phyloP scores from a whole-genome alignment of 768 basidiomycete genomes.

The Pulveroboletus sp. region DNA sequence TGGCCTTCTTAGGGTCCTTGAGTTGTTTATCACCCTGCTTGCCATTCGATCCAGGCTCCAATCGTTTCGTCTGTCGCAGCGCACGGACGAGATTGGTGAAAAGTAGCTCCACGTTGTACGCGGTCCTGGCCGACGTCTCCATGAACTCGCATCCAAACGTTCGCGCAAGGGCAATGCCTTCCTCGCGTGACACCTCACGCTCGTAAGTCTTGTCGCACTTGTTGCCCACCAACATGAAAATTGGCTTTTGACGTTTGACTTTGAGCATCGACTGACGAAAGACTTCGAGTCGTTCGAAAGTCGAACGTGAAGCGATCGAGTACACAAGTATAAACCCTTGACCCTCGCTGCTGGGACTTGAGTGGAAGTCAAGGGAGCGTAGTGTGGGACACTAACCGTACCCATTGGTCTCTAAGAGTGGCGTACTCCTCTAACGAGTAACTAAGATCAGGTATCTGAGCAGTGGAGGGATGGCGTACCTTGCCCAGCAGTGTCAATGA shows the following conservation, averaged over 20 bases:
- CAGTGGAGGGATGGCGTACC: slow-evolving; percentile 45
- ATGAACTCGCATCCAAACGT: slow-evolving; percentile 89
- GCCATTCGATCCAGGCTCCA: slow-evolving; percentile 43
- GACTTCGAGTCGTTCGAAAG: slow-evolving; percentile 85
- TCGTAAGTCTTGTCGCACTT: slow-evolving; percentile 91
- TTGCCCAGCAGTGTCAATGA: slow-evolving; percentile 97
- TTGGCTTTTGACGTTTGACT: slow-evolving; percentile 79
- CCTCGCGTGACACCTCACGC: slow-evolving; percentile 87
- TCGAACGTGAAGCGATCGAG: slow-evolving; percentile 90
- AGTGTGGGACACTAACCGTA: slow-evolving; percentile 58
- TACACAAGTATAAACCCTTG: slow-evolving; percentile 98
- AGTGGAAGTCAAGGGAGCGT: slow-evolving; percentile 6
- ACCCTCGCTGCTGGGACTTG: slow-evolving; percentile 66
- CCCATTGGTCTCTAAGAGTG: slow-evolving; percentile 96
- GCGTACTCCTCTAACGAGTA: slow-evolving; percentile 83
- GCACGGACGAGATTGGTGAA: slow-evolving; percentile 85
- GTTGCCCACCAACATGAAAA: slow-evolving; percentile 95
- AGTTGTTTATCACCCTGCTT: slow-evolving; percentile 35
- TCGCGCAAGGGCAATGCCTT: slow-evolving; percentile 77
- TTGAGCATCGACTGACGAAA: slow-evolving; percentile 88
- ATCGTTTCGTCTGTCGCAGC: slow-evolving; percentile 62
- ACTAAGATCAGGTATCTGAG: slow-evolving; percentile 16
- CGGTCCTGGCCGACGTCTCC: slow-evolving; percentile 95
- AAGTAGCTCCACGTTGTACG: slow-evolving; percentile 85
- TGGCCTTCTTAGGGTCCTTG: slow-evolving; percentile 46